phyloP scores from a whole-genome alignment of 2,329 filamentous ascomycete genomes.

The Colletotrichum sp. region DNA sequence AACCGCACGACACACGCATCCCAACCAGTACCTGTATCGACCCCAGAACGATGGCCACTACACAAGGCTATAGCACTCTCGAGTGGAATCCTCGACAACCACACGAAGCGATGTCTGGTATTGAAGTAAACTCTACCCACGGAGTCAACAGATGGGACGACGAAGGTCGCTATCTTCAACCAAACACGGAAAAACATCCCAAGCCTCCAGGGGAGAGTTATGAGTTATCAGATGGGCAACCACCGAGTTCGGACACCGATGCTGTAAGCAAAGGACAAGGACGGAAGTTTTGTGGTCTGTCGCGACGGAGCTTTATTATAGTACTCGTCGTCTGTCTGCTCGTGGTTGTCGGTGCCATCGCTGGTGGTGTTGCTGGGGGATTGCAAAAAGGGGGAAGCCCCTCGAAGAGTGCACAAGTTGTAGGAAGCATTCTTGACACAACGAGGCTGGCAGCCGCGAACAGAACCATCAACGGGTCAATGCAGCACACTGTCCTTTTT shows the following conservation, averaged over 20 bases:
- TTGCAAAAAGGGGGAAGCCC: neutral
- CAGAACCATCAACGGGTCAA: neutral
- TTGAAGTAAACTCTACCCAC: neutral
- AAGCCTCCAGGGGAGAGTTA: neutral
- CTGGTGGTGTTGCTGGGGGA: neutral
- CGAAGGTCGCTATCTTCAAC: neutral
- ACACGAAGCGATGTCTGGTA: neutral
- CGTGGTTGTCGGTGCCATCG: neutral
- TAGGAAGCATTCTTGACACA: neutral
- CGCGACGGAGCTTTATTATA: neutral
- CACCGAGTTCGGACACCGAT: neutral
- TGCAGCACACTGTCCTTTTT: neutral
- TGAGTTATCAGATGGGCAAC: neutral
- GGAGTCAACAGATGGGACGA: neutral
- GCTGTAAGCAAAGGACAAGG: accelerated
- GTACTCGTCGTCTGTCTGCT: neutral
- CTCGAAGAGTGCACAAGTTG: neutral
- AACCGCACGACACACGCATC: neutral
- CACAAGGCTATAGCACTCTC: neutral
- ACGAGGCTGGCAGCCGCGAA: neutral
- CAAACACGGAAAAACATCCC: neutral
- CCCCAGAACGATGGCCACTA: neutral
- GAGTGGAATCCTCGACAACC: neutral
- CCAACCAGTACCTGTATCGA: neutral
- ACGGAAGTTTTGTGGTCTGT: neutral